Evolutionary conservation across 805 yeast genomes (phyloP).

Genomic region (Pichia eremophila): DNA sequence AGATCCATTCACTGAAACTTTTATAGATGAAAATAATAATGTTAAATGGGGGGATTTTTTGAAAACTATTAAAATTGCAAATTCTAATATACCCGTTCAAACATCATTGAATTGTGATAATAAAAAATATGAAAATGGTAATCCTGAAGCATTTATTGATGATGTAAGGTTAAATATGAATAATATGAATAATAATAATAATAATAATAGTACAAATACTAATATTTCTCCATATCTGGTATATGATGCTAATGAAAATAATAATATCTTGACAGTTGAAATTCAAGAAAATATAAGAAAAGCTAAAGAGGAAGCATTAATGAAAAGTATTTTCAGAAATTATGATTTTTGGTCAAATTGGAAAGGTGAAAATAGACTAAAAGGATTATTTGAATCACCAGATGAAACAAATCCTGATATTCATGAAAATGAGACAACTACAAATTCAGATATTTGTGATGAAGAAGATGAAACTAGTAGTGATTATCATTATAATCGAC

Average conservation of each 20-base stretch:
- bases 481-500: not conserved
- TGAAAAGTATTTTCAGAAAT: constrained; percentile 6
- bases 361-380: constrained; percentile 64
- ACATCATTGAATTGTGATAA: not conserved
- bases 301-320: not conserved
- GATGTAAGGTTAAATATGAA: not conserved
- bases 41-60: constrained; percentile 15
- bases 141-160: not conserved
- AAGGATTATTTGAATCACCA: constrained; percentile 34
- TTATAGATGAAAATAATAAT: constrained; percentile 6
- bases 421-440: too few species aligned
- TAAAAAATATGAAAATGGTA: not conserved
- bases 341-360: constrained; percentile 40
- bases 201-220: too few species aligned
- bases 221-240: not conserved
- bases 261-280: not conserved
- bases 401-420: constrained; percentile 8
- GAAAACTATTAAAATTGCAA: constrained; percentile 9
- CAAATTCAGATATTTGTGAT: not conserved
- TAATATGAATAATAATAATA: too few species aligned
- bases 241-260: not conserved
- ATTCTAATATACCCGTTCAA: not conserved
- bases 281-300: not conserved
- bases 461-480: not conserved
- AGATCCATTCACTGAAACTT: constrained; percentile 15